Evolutionary conservation across 768 basidiomycete genomes (phyloP).

Genomic region (Russula sp.): DNA sequence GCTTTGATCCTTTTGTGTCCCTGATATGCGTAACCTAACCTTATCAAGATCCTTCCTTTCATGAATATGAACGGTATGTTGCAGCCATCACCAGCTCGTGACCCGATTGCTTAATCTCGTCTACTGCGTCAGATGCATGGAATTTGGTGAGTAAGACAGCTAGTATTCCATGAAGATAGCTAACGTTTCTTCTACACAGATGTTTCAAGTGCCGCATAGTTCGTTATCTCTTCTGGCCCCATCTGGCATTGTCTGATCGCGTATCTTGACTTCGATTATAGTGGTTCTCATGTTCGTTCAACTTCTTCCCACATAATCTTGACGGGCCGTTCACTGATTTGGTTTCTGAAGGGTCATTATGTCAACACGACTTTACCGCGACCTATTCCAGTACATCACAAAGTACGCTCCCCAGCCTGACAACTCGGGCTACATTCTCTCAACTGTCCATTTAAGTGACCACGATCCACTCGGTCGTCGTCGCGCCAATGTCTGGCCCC

Average conservation of each 20-base stretch:
- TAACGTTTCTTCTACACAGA: slow-evolving; percentile 11
- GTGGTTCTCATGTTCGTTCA: slow-evolving; percentile 23
- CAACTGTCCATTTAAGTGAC: slow-evolving; percentile 18
- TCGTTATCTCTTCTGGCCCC: slow-evolving; percentile 10
- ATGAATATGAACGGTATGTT: slow-evolving; percentile 19
- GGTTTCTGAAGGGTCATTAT: slow-evolving; percentile 13
- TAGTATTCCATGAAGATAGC: background rate
- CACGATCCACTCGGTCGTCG: slow-evolving; percentile 18
- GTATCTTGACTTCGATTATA: background rate
- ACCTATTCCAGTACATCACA: slow-evolving; percentile 23
- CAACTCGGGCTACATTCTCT: slow-evolving; percentile 7
- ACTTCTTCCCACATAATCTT: background rate
- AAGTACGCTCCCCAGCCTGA: slow-evolving; percentile 12
- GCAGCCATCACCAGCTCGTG: background rate
- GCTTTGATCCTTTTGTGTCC: background rate
- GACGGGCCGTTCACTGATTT: background rate
- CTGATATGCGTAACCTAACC: background rate
- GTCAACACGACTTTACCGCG: slow-evolving; percentile 22
- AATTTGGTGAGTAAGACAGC: slow-evolving; percentile 10
- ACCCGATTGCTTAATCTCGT: background rate
- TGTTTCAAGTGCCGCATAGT: slow-evolving; percentile 25
- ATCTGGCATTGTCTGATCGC: background rate
- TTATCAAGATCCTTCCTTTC: slow-evolving; percentile 15
- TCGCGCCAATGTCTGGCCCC: slow-evolving; percentile 14
- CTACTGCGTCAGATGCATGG: slow-evolving; percentile 15